phyloP scores from a whole-genome alignment of 768 basidiomycete species.

The Neoboletus subvelutipes region DNA sequence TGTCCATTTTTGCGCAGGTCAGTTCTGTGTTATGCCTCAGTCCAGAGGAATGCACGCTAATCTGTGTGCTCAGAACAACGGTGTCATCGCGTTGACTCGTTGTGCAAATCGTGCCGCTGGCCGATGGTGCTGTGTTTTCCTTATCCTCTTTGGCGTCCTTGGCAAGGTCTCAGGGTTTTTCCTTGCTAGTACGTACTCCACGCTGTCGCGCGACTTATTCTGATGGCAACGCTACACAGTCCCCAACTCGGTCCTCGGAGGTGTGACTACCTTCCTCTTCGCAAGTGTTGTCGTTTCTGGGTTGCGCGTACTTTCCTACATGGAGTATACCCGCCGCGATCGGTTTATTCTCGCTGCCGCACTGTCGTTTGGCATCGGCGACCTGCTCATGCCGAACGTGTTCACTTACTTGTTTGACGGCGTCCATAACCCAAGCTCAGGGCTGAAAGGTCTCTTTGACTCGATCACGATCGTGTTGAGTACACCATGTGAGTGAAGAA shows the following conservation, averaged over 20 bases:
- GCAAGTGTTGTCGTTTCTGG: slow-evolving; percentile 73
- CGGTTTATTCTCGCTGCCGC: slow-evolving; percentile 71
- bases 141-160: slow-evolving; percentile 76
- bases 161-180: slow-evolving; percentile 85
- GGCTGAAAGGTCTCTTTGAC: slow-evolving; percentile 66
- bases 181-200: slow-evolving; percentile 56
- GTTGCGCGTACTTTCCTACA: slow-evolving; percentile 62
- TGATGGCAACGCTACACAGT: slow-evolving; percentile 35
- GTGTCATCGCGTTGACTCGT: slow-evolving; percentile 80
- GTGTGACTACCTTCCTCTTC: slow-evolving; percentile 87
- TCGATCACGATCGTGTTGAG: slow-evolving; percentile 79
- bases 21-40: background rate
- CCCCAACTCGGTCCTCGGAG: slow-evolving; percentile 78
- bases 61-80: slow-evolving; percentile 57
- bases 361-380: slow-evolving; percentile 66
- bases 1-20: slow-evolving; percentile 75
- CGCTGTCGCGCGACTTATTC: background rate
- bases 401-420: slow-evolving; percentile 71
- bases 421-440: slow-evolving; percentile 50
- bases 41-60: background rate
- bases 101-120: slow-evolving; percentile 82
- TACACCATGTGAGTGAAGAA: slow-evolving; percentile 71
- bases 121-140: slow-evolving; percentile 75
- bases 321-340: slow-evolving; percentile 60
- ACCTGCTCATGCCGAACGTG: slow-evolving; percentile 62